A percentile compares a stretch with the other conserved stretches of the same genome.
Conservation (phyloP, 78 protist genomes). For the Dictyostelium capitatum region DNA sequence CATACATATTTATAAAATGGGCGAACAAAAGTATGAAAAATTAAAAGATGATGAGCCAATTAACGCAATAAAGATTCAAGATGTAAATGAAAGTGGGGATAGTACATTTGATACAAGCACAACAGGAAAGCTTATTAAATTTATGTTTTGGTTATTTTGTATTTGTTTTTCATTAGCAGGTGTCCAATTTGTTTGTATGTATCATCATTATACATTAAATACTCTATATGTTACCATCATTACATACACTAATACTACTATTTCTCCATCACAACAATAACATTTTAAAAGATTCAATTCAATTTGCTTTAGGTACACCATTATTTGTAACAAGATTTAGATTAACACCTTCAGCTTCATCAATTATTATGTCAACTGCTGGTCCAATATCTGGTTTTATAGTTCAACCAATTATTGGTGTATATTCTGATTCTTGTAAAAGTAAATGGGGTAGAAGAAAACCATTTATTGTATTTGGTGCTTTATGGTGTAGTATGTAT, state of each 20-base stretch:
- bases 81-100: background rate
- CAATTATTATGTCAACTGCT: slow-evolving; percentile 61
- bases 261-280: too few relatives aligned
- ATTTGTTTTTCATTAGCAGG: slow-evolving; percentile 74
- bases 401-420: slow-evolving; percentile 87
- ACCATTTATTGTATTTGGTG: slow-evolving; percentile 81
- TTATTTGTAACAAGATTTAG: slow-evolving; percentile 55
- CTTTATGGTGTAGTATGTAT: slow-evolving; percentile 22
- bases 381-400: slow-evolving; percentile 85
- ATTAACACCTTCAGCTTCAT: slow-evolving; percentile 50
- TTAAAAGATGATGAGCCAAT: background rate
- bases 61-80: background rate
- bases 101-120: background rate
- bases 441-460: slow-evolving; percentile 83
- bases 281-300: slow-evolving; percentile 61
- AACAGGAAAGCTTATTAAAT: background rate
- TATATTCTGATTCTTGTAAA: slow-evolving; percentile 61
- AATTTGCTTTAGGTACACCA: slow-evolving; percentile 84
- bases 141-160: slow-evolving; percentile 66
- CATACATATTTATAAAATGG: background rate
- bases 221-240: too few relatives aligned
- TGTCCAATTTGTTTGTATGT: slow-evolving; percentile 83
- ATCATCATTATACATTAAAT: too few relatives aligned
- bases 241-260: too few relatives aligned
- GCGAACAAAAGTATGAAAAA: slow-evolving; percentile 15